Evolutionary conservation across 768 basidiomycete species (phyloP), one percentile per base, ranked within the genome.

Genomic region (Leucosporidium scottii): DNA sequence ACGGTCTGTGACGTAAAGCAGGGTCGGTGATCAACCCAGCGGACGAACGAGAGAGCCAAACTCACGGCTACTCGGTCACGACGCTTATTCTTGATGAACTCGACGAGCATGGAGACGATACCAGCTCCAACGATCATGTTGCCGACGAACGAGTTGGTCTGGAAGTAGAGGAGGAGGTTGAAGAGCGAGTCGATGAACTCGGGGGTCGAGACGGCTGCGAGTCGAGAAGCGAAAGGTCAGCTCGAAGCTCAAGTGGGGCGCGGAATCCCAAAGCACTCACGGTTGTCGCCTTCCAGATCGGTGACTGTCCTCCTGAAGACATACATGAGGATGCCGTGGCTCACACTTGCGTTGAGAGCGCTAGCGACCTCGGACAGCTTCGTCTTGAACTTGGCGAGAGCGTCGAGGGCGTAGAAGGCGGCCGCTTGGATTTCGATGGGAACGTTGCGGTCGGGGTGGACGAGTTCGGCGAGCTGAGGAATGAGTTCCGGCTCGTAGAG

Each of bases 121-220:
- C 96, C 96, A 36, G 96, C 94, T 28, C 91, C 88, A 64, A 98
- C 89, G 54, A 98, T 85, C 91, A 96, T 91, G 74, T 88, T 90
- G 13, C 89, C 91, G 39, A 91, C 91, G 4, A 87, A 84, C 2
- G 89, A 84, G 76, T 91, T 87, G 18, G 88, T 87, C 17, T 92
- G 86, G 67, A 97, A 84, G 79, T 87, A 90, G 2, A 89, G 91
- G 51, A 98, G 83, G 76, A 98, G 90, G 31, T 86, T 85, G 65
- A 97, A 79, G 39, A 96, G 79, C 0, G 92, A 87, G 62, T 99
- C 96, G 44, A 80, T 74, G 39, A 80, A 75, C 21, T 80, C 79
- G 59, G 73, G 59, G 4, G 76, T 76, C 5, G 77, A 64, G 9
- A 74, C 71, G 65, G 72, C 76, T 78, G 66, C 25, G 39, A 18